These are phyloP conservation scores for Vigna angularis DNA, from an alignment of 306 rosid species.

Conservation along the genomic window DNA sequence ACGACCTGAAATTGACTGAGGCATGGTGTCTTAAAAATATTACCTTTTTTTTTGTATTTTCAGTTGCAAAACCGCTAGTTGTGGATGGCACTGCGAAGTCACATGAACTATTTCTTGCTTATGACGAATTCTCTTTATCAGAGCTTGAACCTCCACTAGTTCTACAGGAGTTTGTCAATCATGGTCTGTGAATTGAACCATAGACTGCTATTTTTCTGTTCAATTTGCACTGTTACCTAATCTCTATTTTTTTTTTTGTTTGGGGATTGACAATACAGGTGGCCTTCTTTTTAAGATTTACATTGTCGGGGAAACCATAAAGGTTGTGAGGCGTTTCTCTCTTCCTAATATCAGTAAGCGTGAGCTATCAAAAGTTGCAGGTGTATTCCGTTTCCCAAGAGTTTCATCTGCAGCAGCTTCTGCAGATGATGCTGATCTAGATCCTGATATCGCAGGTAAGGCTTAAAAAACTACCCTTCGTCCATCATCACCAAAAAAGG, in stretches of 20 bases:
- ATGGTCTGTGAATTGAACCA: constrained; percentile 53
- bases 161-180: constrained; percentile 68
- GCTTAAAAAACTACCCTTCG: constrained; percentile 5
- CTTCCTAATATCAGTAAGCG: constrained; percentile 59
- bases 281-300: constrained; percentile 65
- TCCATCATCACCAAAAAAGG: neutral
- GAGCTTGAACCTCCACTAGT: constrained; percentile 66
- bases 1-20: neutral
- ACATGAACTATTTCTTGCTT: constrained; percentile 61
- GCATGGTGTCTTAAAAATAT: constrained; percentile 23
- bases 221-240: neutral
- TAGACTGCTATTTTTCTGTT: neutral
- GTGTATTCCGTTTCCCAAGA: constrained; percentile 60
- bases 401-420: constrained; percentile 64
- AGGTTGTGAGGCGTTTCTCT: constrained; percentile 62
- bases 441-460: constrained; percentile 62
- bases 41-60: constrained; percentile 26
- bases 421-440: constrained; percentile 62
- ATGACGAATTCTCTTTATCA: constrained; percentile 59
- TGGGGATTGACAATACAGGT: constrained; percentile 42
- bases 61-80: constrained; percentile 65
- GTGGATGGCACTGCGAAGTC: constrained; percentile 67
- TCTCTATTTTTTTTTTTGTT: neutral
- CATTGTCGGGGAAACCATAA: constrained; percentile 57
- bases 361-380: constrained; percentile 55